Evolutionary conservation across 345 rosid species (phyloP).

Genomic region (Eucalyptus victrix): DNA sequence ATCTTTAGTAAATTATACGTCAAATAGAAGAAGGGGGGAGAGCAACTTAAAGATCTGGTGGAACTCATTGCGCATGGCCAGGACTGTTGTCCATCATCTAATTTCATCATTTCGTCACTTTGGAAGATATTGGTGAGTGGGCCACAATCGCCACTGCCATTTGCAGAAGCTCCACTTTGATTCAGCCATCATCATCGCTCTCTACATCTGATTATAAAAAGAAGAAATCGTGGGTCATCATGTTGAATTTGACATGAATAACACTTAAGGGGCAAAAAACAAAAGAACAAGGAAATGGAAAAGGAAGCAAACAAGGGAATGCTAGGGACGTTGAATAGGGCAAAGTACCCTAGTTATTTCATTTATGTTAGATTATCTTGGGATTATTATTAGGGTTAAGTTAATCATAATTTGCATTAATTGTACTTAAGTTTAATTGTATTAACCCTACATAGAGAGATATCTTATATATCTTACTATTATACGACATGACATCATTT

Average conservation of each 20-base stretch:
- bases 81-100: constrained; percentile 2
- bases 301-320: background rate
- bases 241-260: background rate
- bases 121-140: background rate
- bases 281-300: background rate
- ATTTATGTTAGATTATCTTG: background rate
- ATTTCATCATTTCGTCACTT: background rate
- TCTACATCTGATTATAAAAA: background rate
- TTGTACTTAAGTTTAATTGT: background rate
- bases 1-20: background rate
- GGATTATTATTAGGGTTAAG: background rate
- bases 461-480: background rate
- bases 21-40: background rate
- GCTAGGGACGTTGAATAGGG: background rate
- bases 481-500: background rate
- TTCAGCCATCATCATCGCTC: background rate
- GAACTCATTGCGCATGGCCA: background rate
- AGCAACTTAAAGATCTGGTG: background rate
- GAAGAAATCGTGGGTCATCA: background rate
- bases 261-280: background rate
- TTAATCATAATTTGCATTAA: background rate
- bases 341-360: background rate
- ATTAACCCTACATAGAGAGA: too few relatives aligned
- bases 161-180: background rate
- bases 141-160: background rate